Evolutionary conservation across 148 eudicot species (phyloP), one percentile per base, ranked within the genome.

Genomic region (Camellia japonica): DNA sequence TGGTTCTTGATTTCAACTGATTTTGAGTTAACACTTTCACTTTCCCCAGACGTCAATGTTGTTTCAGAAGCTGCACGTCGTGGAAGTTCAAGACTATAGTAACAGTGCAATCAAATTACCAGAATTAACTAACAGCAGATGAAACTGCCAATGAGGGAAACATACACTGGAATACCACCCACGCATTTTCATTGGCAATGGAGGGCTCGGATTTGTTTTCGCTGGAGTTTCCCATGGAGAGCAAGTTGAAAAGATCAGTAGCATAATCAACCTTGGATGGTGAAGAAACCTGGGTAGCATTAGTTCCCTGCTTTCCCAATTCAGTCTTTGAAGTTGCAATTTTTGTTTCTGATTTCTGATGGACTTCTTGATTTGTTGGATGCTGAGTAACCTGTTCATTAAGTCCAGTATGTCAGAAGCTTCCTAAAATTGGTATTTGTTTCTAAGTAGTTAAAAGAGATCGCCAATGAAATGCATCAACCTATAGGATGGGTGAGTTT

Each of bases 131-230:
- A 52, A 13, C 18, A 76, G 49, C 38, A 16, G n/a, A 54, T 13
- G 63, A 30, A 7, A 23, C 54, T 7, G 41, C 47, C 47, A 80
- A 63, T 65, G 58, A 58, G 58, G 71, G 69, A 56, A 79, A 72
- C 82, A 43, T 89, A 91, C 94, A 68, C 55, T 89, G 90, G 54
- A 87, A 81, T 60, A 80, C 76, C 68, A 82, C 88, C 82, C 86
- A 83, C 19, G 70, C 15, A 64, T 79, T 80, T 15, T 72, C 83
- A 78, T 79, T 79, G 67, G 81, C 59, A 44, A 81, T 23, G 75
- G 82, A 79, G 43, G 56, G 42, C 23, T 80, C 85, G 5, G 78
- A 79, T 70, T 70, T 67, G 52, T 75, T 86, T 79, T 83, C 86
- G 7, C 72, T 51, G 49, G 86, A 79, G 64, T 88, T 30, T 30